These are phyloP conservation scores for Malassezia sympodialis DNA, from an alignment of 1,284 basidiomycete species.

Conservation along the genomic window DNA sequence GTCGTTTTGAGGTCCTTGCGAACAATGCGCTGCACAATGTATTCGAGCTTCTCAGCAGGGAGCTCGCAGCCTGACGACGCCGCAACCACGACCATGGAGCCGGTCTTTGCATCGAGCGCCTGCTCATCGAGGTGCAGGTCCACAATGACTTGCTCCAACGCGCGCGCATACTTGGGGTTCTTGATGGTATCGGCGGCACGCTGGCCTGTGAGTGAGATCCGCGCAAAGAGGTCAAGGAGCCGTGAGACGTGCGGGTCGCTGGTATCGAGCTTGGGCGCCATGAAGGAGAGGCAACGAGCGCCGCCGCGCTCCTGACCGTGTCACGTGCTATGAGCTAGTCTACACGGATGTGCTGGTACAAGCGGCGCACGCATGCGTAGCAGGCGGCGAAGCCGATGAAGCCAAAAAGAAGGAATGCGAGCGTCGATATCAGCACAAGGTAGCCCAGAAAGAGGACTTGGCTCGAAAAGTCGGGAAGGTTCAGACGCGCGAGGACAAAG, in stretches of 20 bases:
- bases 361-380: slow-evolving; percentile 26
- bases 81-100: slow-evolving; percentile 59
- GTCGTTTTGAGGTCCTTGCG: slow-evolving; percentile 65
- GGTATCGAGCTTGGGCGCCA: slow-evolving; percentile 54
- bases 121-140: slow-evolving; percentile 28
- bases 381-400: slow-evolving; percentile 31
- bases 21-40: slow-evolving; percentile 61
- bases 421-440: slow-evolving; percentile 66
- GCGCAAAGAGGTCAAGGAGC: slow-evolving; percentile 63
- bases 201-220: slow-evolving; percentile 65
- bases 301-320: background rate
- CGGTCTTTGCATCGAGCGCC: slow-evolving; percentile 67
- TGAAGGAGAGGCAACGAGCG: slow-evolving; percentile 20
- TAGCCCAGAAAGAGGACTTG: slow-evolving; percentile 84
- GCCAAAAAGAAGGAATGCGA: slow-evolving; percentile 77
- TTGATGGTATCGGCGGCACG: slow-evolving; percentile 62
- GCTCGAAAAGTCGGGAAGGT: slow-evolving; percentile 71
- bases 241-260: slow-evolving; percentile 51
- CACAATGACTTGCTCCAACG: slow-evolving; percentile 64
- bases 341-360: slow-evolving; percentile 38
- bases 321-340: slow-evolving; percentile 23
- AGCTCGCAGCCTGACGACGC: slow-evolving; percentile 59
- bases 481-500: slow-evolving; percentile 78
- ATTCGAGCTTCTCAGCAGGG: slow-evolving; percentile 58
- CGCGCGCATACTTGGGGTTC: slow-evolving; percentile 41